Evolutionary conservation across 768 basidiomycete genomes (phyloP).

Genomic region (Neoboletus subvelutipes): DNA sequence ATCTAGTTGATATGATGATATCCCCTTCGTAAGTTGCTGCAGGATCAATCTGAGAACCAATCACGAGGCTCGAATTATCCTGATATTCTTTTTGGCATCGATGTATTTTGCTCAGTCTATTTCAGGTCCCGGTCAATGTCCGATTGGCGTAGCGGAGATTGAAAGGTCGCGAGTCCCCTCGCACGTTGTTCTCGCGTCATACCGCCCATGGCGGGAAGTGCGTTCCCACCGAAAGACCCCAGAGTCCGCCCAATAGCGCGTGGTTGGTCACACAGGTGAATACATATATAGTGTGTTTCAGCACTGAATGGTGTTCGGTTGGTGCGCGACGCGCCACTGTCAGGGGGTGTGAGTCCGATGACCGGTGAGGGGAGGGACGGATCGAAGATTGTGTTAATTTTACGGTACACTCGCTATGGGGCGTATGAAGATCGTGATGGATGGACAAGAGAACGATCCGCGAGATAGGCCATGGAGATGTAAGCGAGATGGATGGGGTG

Average conservation of each 20-base stretch:
- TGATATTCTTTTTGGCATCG: too few relatives aligned
- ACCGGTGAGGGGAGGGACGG: background rate
- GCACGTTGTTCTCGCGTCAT: background rate
- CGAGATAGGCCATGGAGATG: background rate
- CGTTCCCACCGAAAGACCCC: constrained; percentile 4
- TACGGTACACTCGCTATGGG: too few relatives aligned
- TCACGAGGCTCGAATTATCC: too few relatives aligned
- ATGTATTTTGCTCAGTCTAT: too few relatives aligned
- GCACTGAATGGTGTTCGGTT: background rate
- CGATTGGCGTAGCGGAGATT: constrained; percentile 12
- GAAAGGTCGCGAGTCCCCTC: background rate
- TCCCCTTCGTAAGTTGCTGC: too few relatives aligned
- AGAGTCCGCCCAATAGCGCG: constrained; percentile 1
- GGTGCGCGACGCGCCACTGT: background rate
- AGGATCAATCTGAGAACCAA: too few relatives aligned
- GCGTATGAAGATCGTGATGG: background rate
- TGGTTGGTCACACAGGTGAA: too few relatives aligned
- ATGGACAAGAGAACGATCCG: background rate
- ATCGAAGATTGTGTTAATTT: too few relatives aligned
- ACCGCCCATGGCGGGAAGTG: background rate
- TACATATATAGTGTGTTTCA: background rate
- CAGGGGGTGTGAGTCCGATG: background rate
- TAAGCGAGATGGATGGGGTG: background rate
- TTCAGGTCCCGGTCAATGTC: background rate
- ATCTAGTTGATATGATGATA: too few relatives aligned